Base-by-base conservation (phyloP, 345 rosid species). In the Turritis glabra region DNA sequence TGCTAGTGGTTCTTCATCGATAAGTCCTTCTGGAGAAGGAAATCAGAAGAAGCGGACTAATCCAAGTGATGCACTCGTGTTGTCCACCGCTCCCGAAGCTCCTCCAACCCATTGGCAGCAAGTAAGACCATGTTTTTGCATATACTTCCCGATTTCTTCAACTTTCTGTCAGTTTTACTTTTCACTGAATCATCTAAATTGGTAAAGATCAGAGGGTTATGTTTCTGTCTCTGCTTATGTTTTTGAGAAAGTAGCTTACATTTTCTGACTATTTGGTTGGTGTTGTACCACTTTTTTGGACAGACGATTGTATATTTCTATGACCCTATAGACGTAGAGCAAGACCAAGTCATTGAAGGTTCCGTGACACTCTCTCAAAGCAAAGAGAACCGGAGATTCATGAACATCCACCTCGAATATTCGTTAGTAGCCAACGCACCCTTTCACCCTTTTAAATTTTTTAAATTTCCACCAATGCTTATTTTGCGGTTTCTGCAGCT, bases 41-140 rank as follows among this genome's bases (percentile, higher is more conserved):
- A 81, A 79, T 66, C 85, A 76, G 67, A 95, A 84, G 82, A 95
- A 88, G 79, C 84, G 93, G 32, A 64, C 83, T 73, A 85, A 85
- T 76, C 94, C 90, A 12, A 86, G 77, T 78, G 89, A 86, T 69
- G 76, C 89, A 44, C 84, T 90, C 67, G 85, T 85, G 64, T 83
- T 95, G 57, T 95, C 99, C 52, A 92, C 99, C 44, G 86, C 98
- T 48, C 99, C 98, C 0, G 99, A 92, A 86, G 90, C 91, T 52
- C 89, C 92, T 43, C 94, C 96, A 62, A 94, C 96, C 43, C 98
- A 94, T 79, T 94, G 97, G 98, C 90, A 94, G 79, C 98, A 94
- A 92, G 99, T 92, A 85, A 63, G 75, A 44, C 30, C 41, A 63
- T 29, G 43, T 63, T 76, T 56, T 50, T 75, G 27, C 69, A 12